Evolutionary conservation across 495 filamentous ascomycete genomes (phyloP).

Genomic region (Rhypophila decipiens): DNA sequence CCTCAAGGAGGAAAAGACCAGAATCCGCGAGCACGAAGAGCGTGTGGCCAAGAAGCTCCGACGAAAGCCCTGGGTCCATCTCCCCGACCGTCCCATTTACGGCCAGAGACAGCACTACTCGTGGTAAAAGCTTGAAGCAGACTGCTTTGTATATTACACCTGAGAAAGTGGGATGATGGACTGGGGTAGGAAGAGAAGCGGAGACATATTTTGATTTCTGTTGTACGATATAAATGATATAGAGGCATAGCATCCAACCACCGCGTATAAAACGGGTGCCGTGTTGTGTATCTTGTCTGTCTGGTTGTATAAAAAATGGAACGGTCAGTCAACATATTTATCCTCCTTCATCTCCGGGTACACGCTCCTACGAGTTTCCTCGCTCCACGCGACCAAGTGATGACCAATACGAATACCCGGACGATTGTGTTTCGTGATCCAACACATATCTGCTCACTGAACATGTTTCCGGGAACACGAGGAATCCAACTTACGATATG

Average conservation of each 20-base stretch:
- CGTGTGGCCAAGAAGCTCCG: conserved; percentile 62
- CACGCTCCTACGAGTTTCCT: no score
- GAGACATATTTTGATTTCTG: no score
- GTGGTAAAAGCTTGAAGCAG: conserved; percentile 55
- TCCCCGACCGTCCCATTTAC: conserved; percentile 72
- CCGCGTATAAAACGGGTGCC: no score
- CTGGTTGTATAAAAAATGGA: no score
- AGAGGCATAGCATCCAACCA: neutral
- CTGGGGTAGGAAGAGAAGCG: neutral
- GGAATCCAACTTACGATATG: no score
- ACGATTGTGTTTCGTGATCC: no score
- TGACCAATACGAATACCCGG: no score
- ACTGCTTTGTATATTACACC: neutral
- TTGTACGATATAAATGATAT: conserved; percentile 1
- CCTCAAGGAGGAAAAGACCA: conserved; percentile 88
- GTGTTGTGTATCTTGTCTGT: neutral
- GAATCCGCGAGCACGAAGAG: conserved; percentile 72
- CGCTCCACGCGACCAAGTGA: no score
- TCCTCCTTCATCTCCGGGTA: no score
- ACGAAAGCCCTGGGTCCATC: conserved; percentile 72
- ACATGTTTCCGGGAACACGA: no score
- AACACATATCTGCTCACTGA: no score
- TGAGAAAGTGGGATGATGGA: neutral
- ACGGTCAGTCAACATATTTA: no score
- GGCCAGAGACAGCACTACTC: conserved; percentile 81